Percentiles rank a stretch among this genome's conserved stretches.
Evolutionary conservation across 2,329 filamentous ascomycete species (phyloP).

Genomic region (Neurospora sp.): DNA sequence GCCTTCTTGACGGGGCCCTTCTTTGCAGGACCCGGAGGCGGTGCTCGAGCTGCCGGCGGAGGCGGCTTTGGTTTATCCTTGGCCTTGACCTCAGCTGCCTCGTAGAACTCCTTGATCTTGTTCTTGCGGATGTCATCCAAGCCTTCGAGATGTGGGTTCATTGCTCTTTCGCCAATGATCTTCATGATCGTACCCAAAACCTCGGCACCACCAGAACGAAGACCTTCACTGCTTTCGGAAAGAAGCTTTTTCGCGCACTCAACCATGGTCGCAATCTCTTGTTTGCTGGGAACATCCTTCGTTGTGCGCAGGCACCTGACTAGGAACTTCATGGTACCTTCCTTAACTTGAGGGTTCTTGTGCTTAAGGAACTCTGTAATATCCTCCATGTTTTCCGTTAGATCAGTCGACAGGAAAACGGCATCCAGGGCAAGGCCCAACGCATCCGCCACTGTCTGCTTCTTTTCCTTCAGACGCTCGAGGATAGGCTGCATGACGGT

Average conservation of each 20-base stretch:
- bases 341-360: constrained; percentile 97
- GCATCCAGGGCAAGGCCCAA: constrained; percentile 75
- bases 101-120: constrained; percentile 90
- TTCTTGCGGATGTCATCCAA: constrained; percentile 91
- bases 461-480: constrained; percentile 97
- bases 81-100: constrained; percentile 73
- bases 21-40: constrained; percentile 37
- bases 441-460: constrained; percentile 77
- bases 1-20: constrained; percentile 42
- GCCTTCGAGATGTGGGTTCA: constrained; percentile 85
- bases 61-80: constrained; percentile 87
- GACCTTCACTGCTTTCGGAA: constrained; percentile 75
- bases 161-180: constrained; percentile 91
- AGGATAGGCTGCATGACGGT: constrained; percentile 81
- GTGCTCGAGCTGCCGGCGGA: constrained; percentile 47
- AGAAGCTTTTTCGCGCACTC: constrained; percentile 83
- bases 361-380: constrained; percentile 75
- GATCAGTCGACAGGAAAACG: constrained; percentile 52
- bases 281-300: constrained; percentile 70
- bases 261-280: constrained; percentile 77
- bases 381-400: constrained; percentile 86
- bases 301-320: constrained; percentile 78
- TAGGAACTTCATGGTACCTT: constrained; percentile 90
- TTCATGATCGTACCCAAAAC: constrained; percentile 94
- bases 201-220: constrained; percentile 84